Conservation (phyloP, 495 filamentous ascomycete species). For the Xylaria curta region DNA sequence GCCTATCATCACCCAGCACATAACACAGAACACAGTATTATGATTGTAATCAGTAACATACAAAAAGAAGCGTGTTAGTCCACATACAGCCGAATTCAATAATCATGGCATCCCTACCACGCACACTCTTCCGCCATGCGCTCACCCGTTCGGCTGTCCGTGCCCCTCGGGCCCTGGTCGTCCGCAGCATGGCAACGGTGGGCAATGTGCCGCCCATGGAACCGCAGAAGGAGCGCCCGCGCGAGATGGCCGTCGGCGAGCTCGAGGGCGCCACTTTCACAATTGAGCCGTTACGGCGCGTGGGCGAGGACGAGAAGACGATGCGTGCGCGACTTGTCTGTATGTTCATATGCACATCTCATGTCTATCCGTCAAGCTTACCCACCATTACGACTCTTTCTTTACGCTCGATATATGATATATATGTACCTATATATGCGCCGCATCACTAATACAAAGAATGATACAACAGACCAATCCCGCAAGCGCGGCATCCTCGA, state of each 20-base stretch:
- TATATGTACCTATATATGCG: background rate
- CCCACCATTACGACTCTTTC: background rate
- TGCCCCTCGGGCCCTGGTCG: conserved; percentile 1
- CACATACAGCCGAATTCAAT: background rate
- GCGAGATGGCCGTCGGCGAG: conserved; percentile 87
- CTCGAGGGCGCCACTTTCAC: conserved; percentile 87
- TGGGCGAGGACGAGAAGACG: conserved; percentile 79
- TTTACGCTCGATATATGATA: background rate
- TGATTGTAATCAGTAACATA: background rate
- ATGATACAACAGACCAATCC: conserved; percentile 76
- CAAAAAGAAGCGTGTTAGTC: background rate
- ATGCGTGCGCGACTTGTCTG: conserved; percentile 90
- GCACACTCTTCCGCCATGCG: conserved; percentile 29
- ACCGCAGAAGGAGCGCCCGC: conserved; percentile 34
- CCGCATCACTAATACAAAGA: background rate
- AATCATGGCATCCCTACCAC: conserved; percentile 34
- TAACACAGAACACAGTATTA: no score
- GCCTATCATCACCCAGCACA: background rate
- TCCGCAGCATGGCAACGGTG: conserved; percentile 32
- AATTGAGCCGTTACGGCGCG: conserved; percentile 83
- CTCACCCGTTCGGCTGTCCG: conserved; percentile 16
- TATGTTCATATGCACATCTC: conserved; percentile 54
- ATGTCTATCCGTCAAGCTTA: background rate
- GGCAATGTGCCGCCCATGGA: conserved; percentile 37
- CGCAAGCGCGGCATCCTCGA: conserved; percentile 96